Evolutionary conservation across 192 early-diverging fungal genomes (phyloP), one percentile per base, ranked within the genome.

Genomic region (Coemansia sp.): DNA sequence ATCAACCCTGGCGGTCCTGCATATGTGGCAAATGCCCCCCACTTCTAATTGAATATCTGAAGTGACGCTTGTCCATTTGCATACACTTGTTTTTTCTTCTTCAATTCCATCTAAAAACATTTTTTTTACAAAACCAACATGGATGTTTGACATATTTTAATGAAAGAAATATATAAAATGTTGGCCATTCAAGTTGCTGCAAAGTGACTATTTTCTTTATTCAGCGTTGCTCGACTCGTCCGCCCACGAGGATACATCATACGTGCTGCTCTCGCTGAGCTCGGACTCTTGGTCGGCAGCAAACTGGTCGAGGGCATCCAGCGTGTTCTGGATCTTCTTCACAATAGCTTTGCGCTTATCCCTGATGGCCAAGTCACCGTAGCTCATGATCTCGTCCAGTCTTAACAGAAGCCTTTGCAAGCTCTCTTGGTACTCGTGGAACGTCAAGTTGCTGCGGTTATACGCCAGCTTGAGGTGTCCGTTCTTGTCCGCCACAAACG

Each of bases 401-500:
- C 44, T 61, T 2, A 69, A 24, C 36, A 81, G 8, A 58, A 72
- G 63, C 6, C 45, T 51, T 43, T 81, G 69, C 63, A 81, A 60
- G 1, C 49, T 63, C 33, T 81, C 78, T 48, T 81, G 73, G 43
- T 81, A 81, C 51, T 64, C 70, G 51, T 72, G 70, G 60, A 81
- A 81, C 10, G 60, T 59, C 14, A 57, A 48, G 61, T 81, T 81
- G 15, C 36, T 57, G 20, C 67, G 23, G 63, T 81, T 72, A 36
- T 75, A 74, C 0, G 78, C 78, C 45, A 81, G 63, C 18, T 56
- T 68, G 51, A 81, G 61, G 15, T 69, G 49, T 11, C 78, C 78
- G n/a, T 65, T 55, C 59, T 72, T 75, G 63, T 81, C 78, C 0
- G 78, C 72, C 0, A 81, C 69, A 72, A 81, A 81, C 24, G 78